Conservation (phyloP, 2,329 filamentous ascomycete species). For the Annulohypoxylon truncatum region DNA sequence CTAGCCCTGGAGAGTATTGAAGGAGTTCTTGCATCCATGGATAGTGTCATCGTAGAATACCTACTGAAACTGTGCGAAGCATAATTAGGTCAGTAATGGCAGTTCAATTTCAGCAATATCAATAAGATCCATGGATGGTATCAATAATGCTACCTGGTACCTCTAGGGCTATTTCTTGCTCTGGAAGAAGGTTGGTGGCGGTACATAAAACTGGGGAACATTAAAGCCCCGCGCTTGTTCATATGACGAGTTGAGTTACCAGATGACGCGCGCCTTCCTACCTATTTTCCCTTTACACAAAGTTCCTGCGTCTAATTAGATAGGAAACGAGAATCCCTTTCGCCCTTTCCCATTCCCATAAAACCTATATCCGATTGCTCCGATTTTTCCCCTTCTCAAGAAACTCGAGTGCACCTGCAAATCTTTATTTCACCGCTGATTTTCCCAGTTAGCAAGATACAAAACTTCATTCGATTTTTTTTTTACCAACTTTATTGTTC, state of each 20-base stretch:
- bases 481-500: slow-evolving; percentile 9
- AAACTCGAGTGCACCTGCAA: slow-evolving; percentile 28
- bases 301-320: slow-evolving; percentile 22
- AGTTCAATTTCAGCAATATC: no score
- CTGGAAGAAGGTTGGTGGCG: slow-evolving; percentile 1
- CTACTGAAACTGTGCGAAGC: no score
- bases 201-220: slow-evolving; percentile 8
- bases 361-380: slow-evolving; percentile 29
- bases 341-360: slow-evolving; percentile 13
- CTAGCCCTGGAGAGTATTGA: no score
- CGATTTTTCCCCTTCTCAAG: slow-evolving; percentile 12
- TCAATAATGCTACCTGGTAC: background rate
- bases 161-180: no score
- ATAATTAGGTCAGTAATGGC: no score
- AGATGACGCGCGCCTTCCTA: slow-evolving; percentile 24
- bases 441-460: background rate
- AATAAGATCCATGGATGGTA: no score
- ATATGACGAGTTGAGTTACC: slow-evolving; percentile 24
- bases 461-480: background rate
- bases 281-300: slow-evolving; percentile 3
- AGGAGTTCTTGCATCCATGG: no score
- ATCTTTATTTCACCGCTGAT: slow-evolving; percentile 29
- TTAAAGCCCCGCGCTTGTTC: slow-evolving; percentile 22
- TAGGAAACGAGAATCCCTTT: slow-evolving; percentile 15
- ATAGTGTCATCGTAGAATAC: no score